These are phyloP conservation scores for Nyssa sinensis DNA, from an alignment of 148 eudicot genomes.

Conservation along the genomic window DNA sequence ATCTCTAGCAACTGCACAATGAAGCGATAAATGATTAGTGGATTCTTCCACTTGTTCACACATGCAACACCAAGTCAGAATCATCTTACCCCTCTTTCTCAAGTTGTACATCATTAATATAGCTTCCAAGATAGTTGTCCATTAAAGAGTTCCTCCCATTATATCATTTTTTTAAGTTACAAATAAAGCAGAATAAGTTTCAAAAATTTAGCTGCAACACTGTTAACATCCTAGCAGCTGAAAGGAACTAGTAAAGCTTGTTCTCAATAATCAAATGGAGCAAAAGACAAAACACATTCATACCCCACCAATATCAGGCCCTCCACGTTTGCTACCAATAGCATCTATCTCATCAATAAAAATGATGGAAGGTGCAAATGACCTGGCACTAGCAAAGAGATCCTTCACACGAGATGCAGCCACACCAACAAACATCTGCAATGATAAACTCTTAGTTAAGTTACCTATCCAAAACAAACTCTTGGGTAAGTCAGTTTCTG, in stretches of 20 bases:
- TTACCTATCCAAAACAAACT: neutral
- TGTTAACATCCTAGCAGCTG: neutral
- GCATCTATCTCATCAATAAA: constrained; percentile 98
- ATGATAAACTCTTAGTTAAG: neutral
- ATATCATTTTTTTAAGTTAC: neutral
- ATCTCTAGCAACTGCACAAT: too few relatives aligned
- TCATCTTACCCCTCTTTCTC: neutral
- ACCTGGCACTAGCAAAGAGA: constrained; percentile 83
- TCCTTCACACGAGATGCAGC: constrained; percentile 96
- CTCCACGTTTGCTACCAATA: constrained; percentile 96
- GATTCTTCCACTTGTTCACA: too few relatives aligned
- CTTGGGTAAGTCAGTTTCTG: neutral
- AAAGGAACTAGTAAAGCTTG: neutral
- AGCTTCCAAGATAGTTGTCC: too few relatives aligned
- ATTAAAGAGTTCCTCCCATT: neutral
- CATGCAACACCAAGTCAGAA: too few relatives aligned
- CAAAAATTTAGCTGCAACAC: neutral
- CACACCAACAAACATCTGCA: constrained; percentile 92
- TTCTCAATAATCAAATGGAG: neutral
- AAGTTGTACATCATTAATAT: too few relatives aligned
- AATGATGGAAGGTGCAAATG: constrained; percentile 89
- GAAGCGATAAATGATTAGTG: too few relatives aligned
- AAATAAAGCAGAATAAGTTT: neutral
- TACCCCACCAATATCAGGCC: constrained; percentile 96
- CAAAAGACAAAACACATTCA: neutral